Base-by-base conservation (phyloP, 2,329 filamentous ascomycete genomes). In the Salinomyces thailandicus region DNA sequence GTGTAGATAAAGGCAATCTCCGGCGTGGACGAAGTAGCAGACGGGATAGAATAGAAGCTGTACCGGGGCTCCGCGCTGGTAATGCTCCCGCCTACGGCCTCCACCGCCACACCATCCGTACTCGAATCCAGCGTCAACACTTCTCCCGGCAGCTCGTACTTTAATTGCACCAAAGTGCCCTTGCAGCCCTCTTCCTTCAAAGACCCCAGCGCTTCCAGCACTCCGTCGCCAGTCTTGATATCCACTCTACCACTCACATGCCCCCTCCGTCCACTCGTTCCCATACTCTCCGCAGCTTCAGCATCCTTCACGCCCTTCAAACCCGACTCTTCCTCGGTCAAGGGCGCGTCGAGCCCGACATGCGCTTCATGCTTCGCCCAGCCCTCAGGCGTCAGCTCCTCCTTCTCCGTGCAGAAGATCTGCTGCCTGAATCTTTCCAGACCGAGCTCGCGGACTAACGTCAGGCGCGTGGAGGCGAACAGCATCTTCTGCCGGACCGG, bases 401-500 rank as follows among this genome's bases (percentile, higher is more conserved):
- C 72, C 16, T 76, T 64, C 27, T 70, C 73, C 1, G 81, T 89
- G 8, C 72, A 75, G 55, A 87, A 85, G 28, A 89, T 68, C 16
- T 75, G 81, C 57, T 87, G 81, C 35, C 79, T 67, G 61, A 91
- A 89, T 51, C 85, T 72, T 58, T 91, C 83, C 36, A 76, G 73
- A 31, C 85, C 84, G 7, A 91, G 68, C 61, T 89, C 82, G 28
- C 83, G 73, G 33, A 80, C 73, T 1, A 91, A 69, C 0, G 82
- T 83, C 49, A 87, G 67, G 7, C 82, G 73, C 18, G 84, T 87
- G 16, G 77, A 75, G 5, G 84, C 83, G 58, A 89, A 87, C 15
- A 91, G 72, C 79, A 85, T 91, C 69, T 91, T 91, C 58, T 85
- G 80, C 26, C 84, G 77, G 38, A 91, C 83, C 18, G 79, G 81